These are phyloP conservation scores for Fallopia convolvulus DNA, from an alignment of 148 eudicot species.

Conservation along the genomic window DNA sequence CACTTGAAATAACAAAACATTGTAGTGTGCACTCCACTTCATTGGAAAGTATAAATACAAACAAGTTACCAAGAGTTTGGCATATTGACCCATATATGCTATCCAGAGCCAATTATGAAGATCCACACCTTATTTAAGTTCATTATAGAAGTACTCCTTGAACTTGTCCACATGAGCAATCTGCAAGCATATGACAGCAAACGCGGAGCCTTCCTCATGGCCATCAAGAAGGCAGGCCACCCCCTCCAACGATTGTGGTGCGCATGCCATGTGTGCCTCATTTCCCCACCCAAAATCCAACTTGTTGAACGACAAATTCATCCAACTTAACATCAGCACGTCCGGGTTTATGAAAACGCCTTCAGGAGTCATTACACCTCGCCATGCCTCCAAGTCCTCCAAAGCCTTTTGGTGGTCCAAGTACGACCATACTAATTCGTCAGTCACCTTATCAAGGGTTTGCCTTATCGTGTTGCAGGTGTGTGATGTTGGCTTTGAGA, in stretches of 20 bases:
- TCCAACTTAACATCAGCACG: background rate
- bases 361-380: background rate
- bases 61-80: too few relatives aligned
- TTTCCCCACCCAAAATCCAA: constrained; percentile 2
- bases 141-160: background rate
- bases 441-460: background rate
- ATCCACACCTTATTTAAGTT: background rate
- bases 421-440: background rate
- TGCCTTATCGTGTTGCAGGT: background rate
- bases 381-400: background rate
- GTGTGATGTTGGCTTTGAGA: background rate
- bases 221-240: background rate
- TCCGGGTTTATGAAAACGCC: background rate
- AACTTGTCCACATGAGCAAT: background rate
- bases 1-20: too few relatives aligned
- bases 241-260: background rate
- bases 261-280: background rate
- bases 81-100: too few relatives aligned
- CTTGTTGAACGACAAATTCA: background rate
- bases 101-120: too few relatives aligned
- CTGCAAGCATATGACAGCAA: background rate
- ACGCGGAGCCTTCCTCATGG: background rate
- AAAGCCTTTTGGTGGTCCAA: background rate
- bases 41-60: too few relatives aligned
- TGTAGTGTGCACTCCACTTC: too few relatives aligned